Percentiles rank a stretch among this genome's conserved stretches.
Conservation (phyloP, 768 basidiomycete species). For the Mycena kentingensis region DNA sequence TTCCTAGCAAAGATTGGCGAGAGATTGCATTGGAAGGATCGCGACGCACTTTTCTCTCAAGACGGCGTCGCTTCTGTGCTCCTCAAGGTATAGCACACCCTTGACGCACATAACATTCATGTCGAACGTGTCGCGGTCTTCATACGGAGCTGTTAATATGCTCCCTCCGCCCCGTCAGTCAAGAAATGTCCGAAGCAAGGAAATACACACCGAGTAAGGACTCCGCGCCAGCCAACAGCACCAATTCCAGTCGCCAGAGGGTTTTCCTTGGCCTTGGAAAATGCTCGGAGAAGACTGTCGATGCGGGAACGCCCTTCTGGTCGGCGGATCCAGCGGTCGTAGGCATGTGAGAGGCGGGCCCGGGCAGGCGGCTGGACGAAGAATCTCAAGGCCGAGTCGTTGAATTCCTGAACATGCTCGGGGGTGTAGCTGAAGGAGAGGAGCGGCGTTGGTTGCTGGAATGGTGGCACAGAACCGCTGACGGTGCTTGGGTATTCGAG, state of each 20-base stretch:
- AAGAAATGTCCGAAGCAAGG: constrained; percentile 23
- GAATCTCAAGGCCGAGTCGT: constrained; percentile 70
- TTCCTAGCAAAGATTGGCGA: constrained; percentile 46
- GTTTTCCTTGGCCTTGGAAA: constrained; percentile 41
- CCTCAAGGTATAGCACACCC: constrained; percentile 75
- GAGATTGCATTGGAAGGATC: background rate
- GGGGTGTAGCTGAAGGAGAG: constrained; percentile 74
- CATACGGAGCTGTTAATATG: constrained; percentile 81
- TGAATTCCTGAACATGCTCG: constrained; percentile 58
- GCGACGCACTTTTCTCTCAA: constrained; percentile 63
- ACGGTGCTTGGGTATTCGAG: constrained; percentile 8
- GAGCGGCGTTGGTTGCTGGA: constrained; percentile 71
- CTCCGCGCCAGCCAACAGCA: constrained; percentile 19
- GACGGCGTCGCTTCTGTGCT: constrained; percentile 60
- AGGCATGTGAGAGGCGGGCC: constrained; percentile 70
- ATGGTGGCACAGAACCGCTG: constrained; percentile 35
- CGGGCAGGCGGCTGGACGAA: constrained; percentile 66
- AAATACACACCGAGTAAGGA: constrained; percentile 17
- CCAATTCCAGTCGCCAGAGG: constrained; percentile 14
- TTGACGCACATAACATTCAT: constrained; percentile 79
- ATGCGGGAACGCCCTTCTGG: constrained; percentile 68
- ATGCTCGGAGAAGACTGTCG: constrained; percentile 66
- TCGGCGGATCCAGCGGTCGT: constrained; percentile 69
- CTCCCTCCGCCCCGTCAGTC: constrained; percentile 43
- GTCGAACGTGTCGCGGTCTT: constrained; percentile 77